Base-by-base conservation (phyloP, 108 stramenopile genomes). In the Cyclotella distinguenda region DNA sequence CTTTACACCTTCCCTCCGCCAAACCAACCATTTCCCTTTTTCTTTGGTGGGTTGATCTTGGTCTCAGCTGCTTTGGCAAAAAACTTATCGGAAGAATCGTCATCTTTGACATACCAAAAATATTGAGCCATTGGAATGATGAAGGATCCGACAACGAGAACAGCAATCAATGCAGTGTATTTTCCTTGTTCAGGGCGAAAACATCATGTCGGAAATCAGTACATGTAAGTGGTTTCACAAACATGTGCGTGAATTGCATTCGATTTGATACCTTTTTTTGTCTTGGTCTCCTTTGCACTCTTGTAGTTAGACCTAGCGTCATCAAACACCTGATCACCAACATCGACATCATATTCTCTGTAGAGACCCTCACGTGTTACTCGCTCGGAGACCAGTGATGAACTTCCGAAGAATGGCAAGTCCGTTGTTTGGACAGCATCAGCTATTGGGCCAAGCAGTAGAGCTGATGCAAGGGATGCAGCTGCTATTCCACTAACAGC, bases 111-210 rank as follows among this genome's bases (percentile, higher is more conserved):
- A 78, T 95, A 97, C 96, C 96, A 97, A 64, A 93, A 97, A 75
- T 97, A 97, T 77, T 97, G 96, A 16, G 93, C 96, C 96, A 97
- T 97, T 27, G 96, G 96, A 79, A 97, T 90, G 66, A 97, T 78
- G 82, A 97, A 97, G 33, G 93, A 95, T 31, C 96, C 96, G 34
- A 93, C 93, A 48, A 97, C 84, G 35, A 96, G 85, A 58, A 97
- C 84, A 36, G 89, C 95, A 44, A 97, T 81, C 42, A 97, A 76
- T 25, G 94, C 91, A 36, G 88, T 89, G 82, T 97, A 97, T 72
- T 96, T 97, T 77, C 95, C 92, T 91, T 44, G 30, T 31, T 13
- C 5, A 3, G 12, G 23, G 10, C 46, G 10, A 48, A 48, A 48
- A 48, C 10, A 48, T 22, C 21, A 3, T 2, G 9, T 18, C 21